phyloP scores from a whole-genome alignment of 2,329 filamentous ascomycete genomes.

The Talaromyces sp. region DNA sequence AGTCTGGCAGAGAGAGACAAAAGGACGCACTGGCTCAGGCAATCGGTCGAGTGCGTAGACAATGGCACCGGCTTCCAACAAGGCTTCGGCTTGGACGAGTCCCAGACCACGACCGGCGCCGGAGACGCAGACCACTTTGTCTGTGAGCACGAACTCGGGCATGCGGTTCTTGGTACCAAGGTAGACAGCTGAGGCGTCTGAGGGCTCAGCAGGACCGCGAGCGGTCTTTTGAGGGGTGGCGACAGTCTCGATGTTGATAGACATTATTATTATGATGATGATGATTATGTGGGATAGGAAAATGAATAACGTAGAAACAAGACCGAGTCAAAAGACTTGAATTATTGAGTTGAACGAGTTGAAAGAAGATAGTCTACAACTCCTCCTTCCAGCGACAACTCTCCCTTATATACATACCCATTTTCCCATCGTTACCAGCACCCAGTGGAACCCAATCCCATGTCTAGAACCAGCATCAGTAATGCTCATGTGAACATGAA shows the following conservation, averaged over 20 bases:
- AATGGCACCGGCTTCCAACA: conserved; percentile 69
- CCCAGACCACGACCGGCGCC: conserved; percentile 68
- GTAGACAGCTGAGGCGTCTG: conserved; percentile 24
- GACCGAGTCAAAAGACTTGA: neutral
- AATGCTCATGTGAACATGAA: conserved; percentile 13
- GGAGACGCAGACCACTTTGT: conserved; percentile 66
- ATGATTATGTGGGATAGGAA: neutral
- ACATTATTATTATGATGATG: conserved; percentile 2
- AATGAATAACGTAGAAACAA: no score
- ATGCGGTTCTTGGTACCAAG: conserved; percentile 41
- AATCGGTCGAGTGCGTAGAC: conserved; percentile 44
- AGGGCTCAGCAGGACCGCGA: conserved; percentile 15
- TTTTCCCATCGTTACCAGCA: neutral
- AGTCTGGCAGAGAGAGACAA: conserved; percentile 20
- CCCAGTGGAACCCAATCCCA: neutral
- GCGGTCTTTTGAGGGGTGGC: conserved; percentile 9
- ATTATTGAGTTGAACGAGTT: no score
- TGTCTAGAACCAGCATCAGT: neutral
- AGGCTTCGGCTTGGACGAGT: conserved; percentile 66
- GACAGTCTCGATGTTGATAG: conserved; percentile 15
- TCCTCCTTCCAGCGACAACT: neutral
- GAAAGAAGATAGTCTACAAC: neutral
- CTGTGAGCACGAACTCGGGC: conserved; percentile 69
- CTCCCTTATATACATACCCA: conserved; percentile 5
- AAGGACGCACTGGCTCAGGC: conserved; percentile 31